Conservation (phyloP, 164 flowering plant species). For the Buxus sempervirens region DNA sequence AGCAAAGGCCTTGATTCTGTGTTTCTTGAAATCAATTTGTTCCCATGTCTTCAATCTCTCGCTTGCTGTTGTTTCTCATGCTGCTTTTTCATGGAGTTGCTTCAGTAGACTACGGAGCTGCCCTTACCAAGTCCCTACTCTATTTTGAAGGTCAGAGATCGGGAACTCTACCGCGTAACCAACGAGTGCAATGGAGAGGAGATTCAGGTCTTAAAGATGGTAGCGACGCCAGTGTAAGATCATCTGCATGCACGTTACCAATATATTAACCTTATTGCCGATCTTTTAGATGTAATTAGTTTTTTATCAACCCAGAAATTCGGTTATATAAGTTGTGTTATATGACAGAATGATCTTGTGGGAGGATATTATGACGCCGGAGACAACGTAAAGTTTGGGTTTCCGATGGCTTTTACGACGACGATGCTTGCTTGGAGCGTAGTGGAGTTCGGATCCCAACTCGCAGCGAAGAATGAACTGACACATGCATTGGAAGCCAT, state of each 20-base stretch:
- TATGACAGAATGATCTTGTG: slow-evolving; percentile 42
- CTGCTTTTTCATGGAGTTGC: slow-evolving; percentile 15
- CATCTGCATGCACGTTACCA: background rate
- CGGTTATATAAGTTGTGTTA: too few relatives aligned
- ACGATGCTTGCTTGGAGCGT: slow-evolving; percentile 56
- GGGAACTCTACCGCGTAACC: slow-evolving; percentile 37
- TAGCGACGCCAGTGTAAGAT: slow-evolving; percentile 22
- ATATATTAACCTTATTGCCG: too few relatives aligned
- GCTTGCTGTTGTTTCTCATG: slow-evolving; percentile 1
- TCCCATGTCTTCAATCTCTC: slow-evolving; percentile 8
- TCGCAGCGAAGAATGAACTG: slow-evolving; percentile 24
- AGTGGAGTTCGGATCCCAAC: slow-evolving; percentile 23
- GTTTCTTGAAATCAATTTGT: background rate
- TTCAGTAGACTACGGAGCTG: slow-evolving; percentile 26
- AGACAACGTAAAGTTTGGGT: slow-evolving; percentile 60
- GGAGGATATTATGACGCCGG: slow-evolving; percentile 68
- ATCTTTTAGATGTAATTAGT: too few relatives aligned
- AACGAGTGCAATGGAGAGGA: slow-evolving; percentile 44
- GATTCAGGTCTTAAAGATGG: slow-evolving; percentile 48
- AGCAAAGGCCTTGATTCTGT: too few relatives aligned
- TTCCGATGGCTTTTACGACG: slow-evolving; percentile 50
- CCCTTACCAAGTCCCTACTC: slow-evolving; percentile 37
- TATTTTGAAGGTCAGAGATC: slow-evolving; percentile 50
- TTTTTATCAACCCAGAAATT: too few relatives aligned
- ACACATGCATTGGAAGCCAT: slow-evolving; percentile 32